These are phyloP conservation scores for Lachancea nothofagi DNA, from an alignment of 805 yeast species.

Conservation along the genomic window DNA sequence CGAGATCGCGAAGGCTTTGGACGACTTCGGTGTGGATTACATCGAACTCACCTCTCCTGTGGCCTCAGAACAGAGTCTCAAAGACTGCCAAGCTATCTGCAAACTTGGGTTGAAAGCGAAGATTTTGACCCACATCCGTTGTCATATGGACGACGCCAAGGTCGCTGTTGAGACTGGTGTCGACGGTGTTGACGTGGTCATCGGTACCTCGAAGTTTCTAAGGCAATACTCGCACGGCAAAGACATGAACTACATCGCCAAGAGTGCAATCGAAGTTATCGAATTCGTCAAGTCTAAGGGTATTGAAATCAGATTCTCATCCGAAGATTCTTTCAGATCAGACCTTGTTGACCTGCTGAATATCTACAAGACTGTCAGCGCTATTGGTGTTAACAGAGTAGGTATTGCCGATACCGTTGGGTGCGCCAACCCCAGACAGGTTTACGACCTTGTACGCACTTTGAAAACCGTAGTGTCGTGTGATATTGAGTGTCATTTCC, in stretches of 20 bases:
- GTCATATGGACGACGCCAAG: slow-evolving; percentile 98
- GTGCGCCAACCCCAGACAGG: slow-evolving; percentile 98
- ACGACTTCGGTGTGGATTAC: slow-evolving; percentile 97
- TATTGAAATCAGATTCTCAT: slow-evolving; percentile 91
- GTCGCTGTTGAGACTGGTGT: slow-evolving; percentile 98
- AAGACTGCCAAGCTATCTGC: slow-evolving; percentile 97
- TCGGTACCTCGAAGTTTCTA: slow-evolving; percentile 93
- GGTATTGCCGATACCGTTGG: slow-evolving; percentile 99
- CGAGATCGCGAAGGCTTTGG: slow-evolving; percentile 93
- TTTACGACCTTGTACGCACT: slow-evolving; percentile 91
- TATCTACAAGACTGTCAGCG: slow-evolving; percentile 93
- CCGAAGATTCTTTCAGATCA: slow-evolving; percentile 96
- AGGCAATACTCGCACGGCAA: slow-evolving; percentile 96
- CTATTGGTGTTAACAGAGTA: slow-evolving; percentile 96
- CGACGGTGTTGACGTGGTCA: slow-evolving; percentile 97
- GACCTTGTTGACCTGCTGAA: slow-evolving; percentile 92
- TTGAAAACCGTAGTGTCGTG: slow-evolving; percentile 89
- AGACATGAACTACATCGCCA: slow-evolving; percentile 96
- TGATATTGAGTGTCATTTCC: slow-evolving; percentile 98
- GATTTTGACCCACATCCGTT: slow-evolving; percentile 92
- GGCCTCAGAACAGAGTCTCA: slow-evolving; percentile 89
- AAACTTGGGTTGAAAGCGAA: slow-evolving; percentile 94
- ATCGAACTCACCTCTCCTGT: slow-evolving; percentile 97
- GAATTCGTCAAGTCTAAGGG: slow-evolving; percentile 96
- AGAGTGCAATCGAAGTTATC: slow-evolving; percentile 92